Evolutionary conservation across 805 yeast genomes (phyloP).

Genomic region (Debaryomyces tyrocola): DNA sequence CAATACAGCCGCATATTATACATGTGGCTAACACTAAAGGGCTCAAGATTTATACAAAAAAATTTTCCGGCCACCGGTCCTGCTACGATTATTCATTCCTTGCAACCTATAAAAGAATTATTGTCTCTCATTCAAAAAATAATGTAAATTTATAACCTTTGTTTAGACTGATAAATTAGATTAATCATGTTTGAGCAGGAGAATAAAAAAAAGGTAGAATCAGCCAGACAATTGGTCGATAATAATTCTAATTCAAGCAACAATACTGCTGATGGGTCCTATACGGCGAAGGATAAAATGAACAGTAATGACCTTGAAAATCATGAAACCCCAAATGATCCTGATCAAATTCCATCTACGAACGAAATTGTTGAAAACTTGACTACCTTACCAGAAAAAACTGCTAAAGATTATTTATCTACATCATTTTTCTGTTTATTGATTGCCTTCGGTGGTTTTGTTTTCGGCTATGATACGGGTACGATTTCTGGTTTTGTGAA

Average conservation of each 20-base stretch:
- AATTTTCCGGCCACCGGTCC: not conserved
- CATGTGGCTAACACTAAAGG: not conserved
- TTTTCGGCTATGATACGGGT: slow-evolving; percentile 79
- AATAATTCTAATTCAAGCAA: slow-evolving; percentile 14
- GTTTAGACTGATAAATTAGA: not conserved
- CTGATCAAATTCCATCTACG: not conserved
- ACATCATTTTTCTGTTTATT: slow-evolving; percentile 46
- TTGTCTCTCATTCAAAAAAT: not conserved
- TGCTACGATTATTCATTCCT: not conserved
- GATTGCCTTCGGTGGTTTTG: slow-evolving; percentile 75
- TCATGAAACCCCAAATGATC: not conserved
- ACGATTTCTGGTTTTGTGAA: slow-evolving; percentile 71
- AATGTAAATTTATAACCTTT: not conserved
- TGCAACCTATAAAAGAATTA: not conserved
- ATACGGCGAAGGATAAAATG: slow-evolving; percentile 17
- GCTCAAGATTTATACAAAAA: not conserved
- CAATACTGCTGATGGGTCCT: slow-evolving; percentile 25
- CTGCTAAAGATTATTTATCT: slow-evolving; percentile 27
- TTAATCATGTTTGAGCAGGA: not conserved
- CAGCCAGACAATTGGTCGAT: not conserved
- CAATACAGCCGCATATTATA: not conserved
- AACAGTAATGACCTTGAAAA: not conserved
- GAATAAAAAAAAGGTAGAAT: not conserved
- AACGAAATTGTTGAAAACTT: slow-evolving; percentile 3
- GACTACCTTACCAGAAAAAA: slow-evolving; percentile 21